These are phyloP conservation scores for Penicillium turbatum DNA, from an alignment of 495 filamentous ascomycete species.

Conservation along the genomic window DNA sequence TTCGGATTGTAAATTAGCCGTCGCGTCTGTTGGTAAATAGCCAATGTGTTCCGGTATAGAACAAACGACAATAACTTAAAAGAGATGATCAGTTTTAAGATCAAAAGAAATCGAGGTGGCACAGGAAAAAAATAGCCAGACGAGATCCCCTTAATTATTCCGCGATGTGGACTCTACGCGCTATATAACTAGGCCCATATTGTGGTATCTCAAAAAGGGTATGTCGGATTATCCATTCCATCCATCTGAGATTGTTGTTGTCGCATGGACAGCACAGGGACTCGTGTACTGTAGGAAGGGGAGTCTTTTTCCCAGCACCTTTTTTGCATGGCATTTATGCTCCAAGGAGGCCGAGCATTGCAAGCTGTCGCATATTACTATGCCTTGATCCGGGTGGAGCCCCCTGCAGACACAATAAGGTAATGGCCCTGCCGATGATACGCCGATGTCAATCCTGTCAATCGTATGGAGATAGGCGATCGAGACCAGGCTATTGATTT, in stretches of 20 bases:
- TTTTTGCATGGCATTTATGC: neutral
- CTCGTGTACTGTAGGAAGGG: neutral
- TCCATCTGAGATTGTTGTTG: constrained; percentile 11
- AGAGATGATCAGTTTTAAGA: no score
- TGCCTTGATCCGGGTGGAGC: constrained; percentile 1
- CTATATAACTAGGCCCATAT: constrained; percentile 15
- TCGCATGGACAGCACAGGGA: constrained; percentile 13
- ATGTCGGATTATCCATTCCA: constrained; percentile 25
- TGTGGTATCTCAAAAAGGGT: constrained; percentile 18
- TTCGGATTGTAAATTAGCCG: neutral
- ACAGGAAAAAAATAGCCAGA: neutral
- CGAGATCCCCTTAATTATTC: neutral
- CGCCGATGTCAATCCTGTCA: neutral
- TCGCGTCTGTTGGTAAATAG: neutral
- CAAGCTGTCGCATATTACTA: neutral
- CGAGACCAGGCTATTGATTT: neutral
- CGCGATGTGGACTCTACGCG: constrained; percentile 5
- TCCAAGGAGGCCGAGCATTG: neutral
- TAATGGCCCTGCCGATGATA: neutral
- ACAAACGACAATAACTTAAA: neutral
- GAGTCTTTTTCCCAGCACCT: constrained; percentile 2
- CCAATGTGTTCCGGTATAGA: neutral
- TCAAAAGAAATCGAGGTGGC: no score
- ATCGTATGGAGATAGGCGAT: neutral
- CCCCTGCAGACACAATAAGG: neutral